Conservation (phyloP, 176 grass and related monocot species). For the Rhynchospora tenuis region DNA sequence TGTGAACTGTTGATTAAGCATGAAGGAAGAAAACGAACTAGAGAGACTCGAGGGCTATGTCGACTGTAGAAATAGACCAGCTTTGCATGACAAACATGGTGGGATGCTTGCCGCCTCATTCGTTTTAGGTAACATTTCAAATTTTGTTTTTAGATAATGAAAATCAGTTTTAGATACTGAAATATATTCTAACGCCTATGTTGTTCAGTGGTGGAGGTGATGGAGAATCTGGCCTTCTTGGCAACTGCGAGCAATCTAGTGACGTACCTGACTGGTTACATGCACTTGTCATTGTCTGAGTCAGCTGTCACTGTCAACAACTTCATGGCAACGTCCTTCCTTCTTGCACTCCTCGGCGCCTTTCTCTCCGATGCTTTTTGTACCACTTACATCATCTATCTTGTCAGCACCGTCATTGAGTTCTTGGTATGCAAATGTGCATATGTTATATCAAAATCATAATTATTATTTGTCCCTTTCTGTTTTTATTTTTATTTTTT, state of each 20-base stretch:
- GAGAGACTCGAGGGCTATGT: slow-evolving; percentile 69
- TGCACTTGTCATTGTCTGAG: slow-evolving; percentile 67
- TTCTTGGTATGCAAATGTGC: slow-evolving; percentile 40
- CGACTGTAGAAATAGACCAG: slow-evolving; percentile 64
- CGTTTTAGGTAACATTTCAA: slow-evolving; percentile 52
- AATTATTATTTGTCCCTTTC: neutral
- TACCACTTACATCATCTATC: slow-evolving; percentile 63
- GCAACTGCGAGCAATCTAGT: slow-evolving; percentile 91
- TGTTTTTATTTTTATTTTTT: neutral
- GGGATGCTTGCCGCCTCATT: slow-evolving; percentile 85
- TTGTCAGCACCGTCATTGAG: slow-evolving; percentile 55
- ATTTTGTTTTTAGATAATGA: neutral
- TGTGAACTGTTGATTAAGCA: neutral
- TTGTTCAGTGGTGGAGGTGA: slow-evolving; percentile 46
- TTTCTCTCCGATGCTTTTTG: slow-evolving; percentile 89
- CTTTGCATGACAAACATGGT: slow-evolving; percentile 54
- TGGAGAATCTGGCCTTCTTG: slow-evolving; percentile 90
- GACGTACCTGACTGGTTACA: slow-evolving; percentile 51
- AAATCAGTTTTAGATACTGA: neutral
- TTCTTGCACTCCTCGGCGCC: slow-evolving; percentile 74
- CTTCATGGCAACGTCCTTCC: slow-evolving; percentile 86
- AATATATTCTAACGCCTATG: neutral
- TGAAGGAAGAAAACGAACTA: slow-evolving; percentile 23
- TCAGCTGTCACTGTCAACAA: slow-evolving; percentile 83
- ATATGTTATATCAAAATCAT: neutral